Percentiles rank a stretch among this genome's conserved stretches.
Evolutionary conservation across 768 basidiomycete genomes (phyloP).

Genomic region (Pisolithus tinctorius): DNA sequence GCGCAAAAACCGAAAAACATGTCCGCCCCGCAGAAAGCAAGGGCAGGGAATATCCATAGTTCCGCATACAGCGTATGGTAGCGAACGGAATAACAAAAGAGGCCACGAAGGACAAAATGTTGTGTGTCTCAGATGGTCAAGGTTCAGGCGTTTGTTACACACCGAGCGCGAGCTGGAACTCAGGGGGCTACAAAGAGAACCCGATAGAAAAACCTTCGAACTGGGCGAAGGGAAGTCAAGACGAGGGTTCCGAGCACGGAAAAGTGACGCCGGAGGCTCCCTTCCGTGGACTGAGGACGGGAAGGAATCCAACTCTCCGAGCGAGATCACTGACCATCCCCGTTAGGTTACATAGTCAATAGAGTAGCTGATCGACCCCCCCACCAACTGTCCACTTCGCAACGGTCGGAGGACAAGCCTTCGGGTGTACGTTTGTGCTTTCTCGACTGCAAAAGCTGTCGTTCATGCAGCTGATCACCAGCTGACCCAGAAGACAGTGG

Average conservation of each 20-base stretch:
- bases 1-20: conserved; percentile 57
- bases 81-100: conserved; percentile 63
- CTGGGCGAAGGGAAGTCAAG: conserved; percentile 53
- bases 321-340: too few relatives aligned
- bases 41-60: conserved; percentile 79
- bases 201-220: conserved; percentile 59
- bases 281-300: conserved; percentile 59
- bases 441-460: too few relatives aligned
- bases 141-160: too few relatives aligned
- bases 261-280: conserved; percentile 65
- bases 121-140: conserved; percentile 10
- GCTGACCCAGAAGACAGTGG: too few relatives aligned
- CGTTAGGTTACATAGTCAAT: too few relatives aligned
- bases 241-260: conserved; percentile 52
- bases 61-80: conserved; percentile 77
- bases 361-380: too few relatives aligned
- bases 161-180: conserved; percentile 16
- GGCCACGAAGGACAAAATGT: conserved; percentile 43
- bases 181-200: conserved; percentile 72
- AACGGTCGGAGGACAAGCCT: too few relatives aligned
- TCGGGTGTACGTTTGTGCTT: too few relatives aligned
- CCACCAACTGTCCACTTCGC: too few relatives aligned
- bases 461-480: too few relatives aligned
- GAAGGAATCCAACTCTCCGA: too few relatives aligned
- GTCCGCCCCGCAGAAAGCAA: conserved; percentile 77